Base-by-base conservation (phyloP, 2,329 filamentous ascomycete species). In the Zymoseptoria ardabiliae region DNA sequence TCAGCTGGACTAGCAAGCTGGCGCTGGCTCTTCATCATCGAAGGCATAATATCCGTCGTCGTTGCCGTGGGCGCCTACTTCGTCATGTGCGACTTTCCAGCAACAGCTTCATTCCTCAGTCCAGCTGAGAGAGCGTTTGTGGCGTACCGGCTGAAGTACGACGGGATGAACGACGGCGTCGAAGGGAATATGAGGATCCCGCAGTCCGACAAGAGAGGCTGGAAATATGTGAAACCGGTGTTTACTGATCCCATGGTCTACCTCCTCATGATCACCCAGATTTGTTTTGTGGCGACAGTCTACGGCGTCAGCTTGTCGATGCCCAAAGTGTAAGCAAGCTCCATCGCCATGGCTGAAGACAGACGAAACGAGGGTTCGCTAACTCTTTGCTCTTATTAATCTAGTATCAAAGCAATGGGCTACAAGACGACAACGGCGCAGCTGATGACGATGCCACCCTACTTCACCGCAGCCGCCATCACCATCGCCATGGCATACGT, bases 1-100 rank as follows among this genome's bases (percentile, higher is more conserved):
- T n/a, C 22, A 53, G 51, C 11, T 10, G 22, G 28, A 3, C 54
- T 61, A 4, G 54, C 56, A 21, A 57, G 59, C 11, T 61, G 59
- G 59, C 53, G 59, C 21, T 61, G 59, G 59, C 58, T 59, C n/a
- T 92, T 92, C 70, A 86, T 91, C 58, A 74, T 90, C 2, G 66
- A 66, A 56, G 61, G 65, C n/a, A 25, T 60, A 3, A 25, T 60
- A 5, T 82, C 80, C 13, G 70, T 85, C 3, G 60, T 82, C 9
- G 76, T 83, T 1, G 80, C 81, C 0, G 65, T 79, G 2, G 65
- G 81, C 4, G 78, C 81, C 1, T 87, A 76, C 69, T 81, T 82
- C 63, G 75, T 76, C 54, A 70, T 83, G 17, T 79, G 79, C 0
- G 79, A 82, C 62, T 76, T 73, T 17, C 79, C 81, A 0, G 75